phyloP scores from a whole-genome alignment of 2,329 filamentous ascomycete genomes.

The Ophiostoma himal-ulmi region DNA sequence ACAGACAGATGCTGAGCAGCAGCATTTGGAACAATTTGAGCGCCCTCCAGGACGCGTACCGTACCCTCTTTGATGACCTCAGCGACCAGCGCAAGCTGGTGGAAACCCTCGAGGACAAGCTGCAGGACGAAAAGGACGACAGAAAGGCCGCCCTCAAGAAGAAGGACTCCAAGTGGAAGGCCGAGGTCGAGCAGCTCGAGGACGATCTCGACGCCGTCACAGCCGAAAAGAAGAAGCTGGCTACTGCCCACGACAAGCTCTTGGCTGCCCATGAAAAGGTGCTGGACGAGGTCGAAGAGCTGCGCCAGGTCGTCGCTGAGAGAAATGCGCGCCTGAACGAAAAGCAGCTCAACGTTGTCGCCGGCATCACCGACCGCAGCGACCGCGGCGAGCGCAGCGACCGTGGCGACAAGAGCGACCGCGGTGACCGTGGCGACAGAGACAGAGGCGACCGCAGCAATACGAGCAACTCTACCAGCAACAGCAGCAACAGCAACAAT shows the following conservation, averaged over 20 bases:
- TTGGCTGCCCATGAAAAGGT: not conserved
- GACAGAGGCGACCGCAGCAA: not conserved
- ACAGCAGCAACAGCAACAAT: not conserved
- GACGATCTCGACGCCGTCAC: not conserved
- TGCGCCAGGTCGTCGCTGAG: slow-evolving; percentile 26
- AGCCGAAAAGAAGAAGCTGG: not conserved
- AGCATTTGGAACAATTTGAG: not conserved
- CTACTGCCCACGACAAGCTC: not conserved
- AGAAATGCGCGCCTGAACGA: slow-evolving; percentile 27
- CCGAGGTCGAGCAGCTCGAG: not conserved
- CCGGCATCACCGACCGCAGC: slow-evolving; percentile 23
- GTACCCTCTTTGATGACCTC: not conserved
- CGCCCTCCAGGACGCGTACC: slow-evolving; percentile 3
- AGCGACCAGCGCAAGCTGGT: not conserved
- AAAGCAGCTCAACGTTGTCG: slow-evolving; percentile 26
- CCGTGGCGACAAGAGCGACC: not conserved
- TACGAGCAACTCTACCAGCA: not conserved
- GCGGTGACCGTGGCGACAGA: not conserved
- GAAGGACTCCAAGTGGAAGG: not conserved
- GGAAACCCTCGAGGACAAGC: not conserved
- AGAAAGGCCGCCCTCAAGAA: not conserved
- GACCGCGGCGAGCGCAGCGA: not conserved
- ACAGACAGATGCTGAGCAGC: not conserved
- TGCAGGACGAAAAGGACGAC: not conserved
- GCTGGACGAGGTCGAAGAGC: slow-evolving; percentile 20